These are phyloP conservation scores for Cyclospora cayetanensis DNA, from an alignment of 169 alveolate genomes.

Conservation along the genomic window DNA sequence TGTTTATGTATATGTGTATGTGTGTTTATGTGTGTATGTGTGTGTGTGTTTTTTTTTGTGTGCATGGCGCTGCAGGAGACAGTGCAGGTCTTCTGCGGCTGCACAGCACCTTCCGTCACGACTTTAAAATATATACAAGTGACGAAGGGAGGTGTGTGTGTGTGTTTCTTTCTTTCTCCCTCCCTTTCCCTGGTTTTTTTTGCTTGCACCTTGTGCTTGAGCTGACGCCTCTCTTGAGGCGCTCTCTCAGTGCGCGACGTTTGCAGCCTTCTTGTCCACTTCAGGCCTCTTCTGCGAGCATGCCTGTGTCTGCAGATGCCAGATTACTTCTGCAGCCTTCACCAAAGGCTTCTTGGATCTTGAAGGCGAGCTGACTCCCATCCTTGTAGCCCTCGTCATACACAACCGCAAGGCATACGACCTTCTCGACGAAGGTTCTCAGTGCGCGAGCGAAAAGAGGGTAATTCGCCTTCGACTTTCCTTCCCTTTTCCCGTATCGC, in stretches of 20 bases:
- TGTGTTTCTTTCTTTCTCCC: background rate
- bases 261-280: background rate
- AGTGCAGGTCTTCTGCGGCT: constrained; percentile 89
- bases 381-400: constrained; percentile 94
- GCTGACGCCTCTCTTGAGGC: background rate
- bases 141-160: constrained; percentile 96
- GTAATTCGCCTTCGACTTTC: too few relatives aligned
- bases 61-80: constrained; percentile 45
- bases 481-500: too few relatives aligned
- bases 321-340: constrained; percentile 98
- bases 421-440: constrained; percentile 75
- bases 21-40: too few relatives aligned
- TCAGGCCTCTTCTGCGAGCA: background rate
- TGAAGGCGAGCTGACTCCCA: constrained; percentile 97
- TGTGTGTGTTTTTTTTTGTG: background rate
- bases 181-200: background rate
- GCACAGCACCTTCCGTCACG: constrained; percentile 98
- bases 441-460: constrained; percentile 30
- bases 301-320: constrained; percentile 81
- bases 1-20: too few relatives aligned
- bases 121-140: constrained; percentile 96
- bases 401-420: constrained; percentile 76
- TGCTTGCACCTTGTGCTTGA: background rate
- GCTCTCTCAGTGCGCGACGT: too few relatives aligned
- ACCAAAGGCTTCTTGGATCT: constrained; percentile 96